A percentile compares a stretch with the other conserved stretches of the same genome.
These are phyloP conservation scores for Gaertneriomyces sp. DNA, from an alignment of 192 early-diverging fungal genomes.

Conservation along the genomic window DNA sequence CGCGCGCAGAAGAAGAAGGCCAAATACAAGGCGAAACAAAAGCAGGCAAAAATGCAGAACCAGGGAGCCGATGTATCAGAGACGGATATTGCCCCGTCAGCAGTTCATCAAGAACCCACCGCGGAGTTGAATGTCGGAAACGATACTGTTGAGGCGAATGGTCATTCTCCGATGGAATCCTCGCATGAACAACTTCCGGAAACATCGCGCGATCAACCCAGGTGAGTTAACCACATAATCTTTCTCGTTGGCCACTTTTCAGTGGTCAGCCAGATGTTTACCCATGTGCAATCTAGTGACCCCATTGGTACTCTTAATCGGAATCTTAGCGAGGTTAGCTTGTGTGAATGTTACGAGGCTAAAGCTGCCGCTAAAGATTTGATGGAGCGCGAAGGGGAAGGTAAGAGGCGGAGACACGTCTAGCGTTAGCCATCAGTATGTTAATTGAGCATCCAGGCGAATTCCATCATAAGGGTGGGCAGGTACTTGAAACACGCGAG, in stretches of 20 bases:
- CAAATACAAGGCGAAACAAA: constrained; percentile 47
- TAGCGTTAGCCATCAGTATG: too few relatives aligned
- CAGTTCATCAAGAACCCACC: background rate
- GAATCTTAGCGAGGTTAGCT: constrained; percentile 64
- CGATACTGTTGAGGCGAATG: too few relatives aligned
- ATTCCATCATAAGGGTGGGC: constrained; percentile 9
- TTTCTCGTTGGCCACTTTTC: too few relatives aligned
- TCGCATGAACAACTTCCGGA: too few relatives aligned
- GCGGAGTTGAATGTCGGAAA: too few relatives aligned
- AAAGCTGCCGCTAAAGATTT: constrained; percentile 25
- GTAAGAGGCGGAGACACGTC: background rate
- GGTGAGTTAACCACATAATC: too few relatives aligned
- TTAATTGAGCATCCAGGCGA: background rate
- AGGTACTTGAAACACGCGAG: background rate
- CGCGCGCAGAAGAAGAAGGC: constrained; percentile 56
- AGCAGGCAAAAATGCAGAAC: constrained; percentile 13
- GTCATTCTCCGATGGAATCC: too few relatives aligned
- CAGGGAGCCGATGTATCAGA: background rate
- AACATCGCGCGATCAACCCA: too few relatives aligned
- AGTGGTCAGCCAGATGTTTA: too few relatives aligned
- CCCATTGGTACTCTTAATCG: constrained; percentile 45
- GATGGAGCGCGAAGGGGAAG: constrained; percentile 29
- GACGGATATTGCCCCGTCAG: background rate
- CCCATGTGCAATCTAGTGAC: too few relatives aligned
- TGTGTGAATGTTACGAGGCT: constrained; percentile 46